phyloP scores from a whole-genome alignment of 768 basidiomycete genomes.

The Mrakia hoshinonis region DNA sequence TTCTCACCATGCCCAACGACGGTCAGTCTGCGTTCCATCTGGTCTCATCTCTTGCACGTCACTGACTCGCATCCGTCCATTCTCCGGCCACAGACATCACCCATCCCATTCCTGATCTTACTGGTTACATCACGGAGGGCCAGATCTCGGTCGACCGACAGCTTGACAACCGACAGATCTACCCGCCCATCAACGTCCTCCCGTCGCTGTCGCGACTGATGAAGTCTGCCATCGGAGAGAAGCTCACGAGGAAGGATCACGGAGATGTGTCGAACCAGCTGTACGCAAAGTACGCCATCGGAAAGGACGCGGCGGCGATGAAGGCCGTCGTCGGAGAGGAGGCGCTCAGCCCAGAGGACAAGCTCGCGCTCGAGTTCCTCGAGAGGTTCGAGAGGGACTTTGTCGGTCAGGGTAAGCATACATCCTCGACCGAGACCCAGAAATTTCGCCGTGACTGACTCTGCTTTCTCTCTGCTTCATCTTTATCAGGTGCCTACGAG shows the following conservation, averaged over 20 bases:
- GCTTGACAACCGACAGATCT: slow-evolving; percentile 77
- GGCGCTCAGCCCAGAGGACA: slow-evolving; percentile 87
- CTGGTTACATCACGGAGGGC: slow-evolving; percentile 98
- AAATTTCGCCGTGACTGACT: neutral
- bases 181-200: slow-evolving; percentile 98
- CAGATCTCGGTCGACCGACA: slow-evolving; percentile 97
- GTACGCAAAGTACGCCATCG: slow-evolving; percentile 98
- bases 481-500: slow-evolving; percentile 69
- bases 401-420: slow-evolving; percentile 75
- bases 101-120: slow-evolving; percentile 99
- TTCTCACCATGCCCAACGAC: slow-evolving; percentile 99
- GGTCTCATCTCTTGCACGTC: neutral
- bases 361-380: slow-evolving; percentile 91
- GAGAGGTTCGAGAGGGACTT: slow-evolving; percentile 97
- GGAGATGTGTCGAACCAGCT: slow-evolving; percentile 90
- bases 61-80: neutral
- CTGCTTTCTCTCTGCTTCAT: slow-evolving; percentile 14
- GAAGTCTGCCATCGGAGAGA: slow-evolving; percentile 99
- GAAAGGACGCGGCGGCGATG: slow-evolving; percentile 88
- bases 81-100: slow-evolving; percentile 68
- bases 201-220: slow-evolving; percentile 97
- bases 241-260: slow-evolving; percentile 94
- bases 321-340: slow-evolving; percentile 99
- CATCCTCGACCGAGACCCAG: no score
- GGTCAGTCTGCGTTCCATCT: slow-evolving; percentile 49